phyloP scores from a whole-genome alignment of 2,329 filamentous ascomycete genomes.

The Coleophoma crateriformis region DNA sequence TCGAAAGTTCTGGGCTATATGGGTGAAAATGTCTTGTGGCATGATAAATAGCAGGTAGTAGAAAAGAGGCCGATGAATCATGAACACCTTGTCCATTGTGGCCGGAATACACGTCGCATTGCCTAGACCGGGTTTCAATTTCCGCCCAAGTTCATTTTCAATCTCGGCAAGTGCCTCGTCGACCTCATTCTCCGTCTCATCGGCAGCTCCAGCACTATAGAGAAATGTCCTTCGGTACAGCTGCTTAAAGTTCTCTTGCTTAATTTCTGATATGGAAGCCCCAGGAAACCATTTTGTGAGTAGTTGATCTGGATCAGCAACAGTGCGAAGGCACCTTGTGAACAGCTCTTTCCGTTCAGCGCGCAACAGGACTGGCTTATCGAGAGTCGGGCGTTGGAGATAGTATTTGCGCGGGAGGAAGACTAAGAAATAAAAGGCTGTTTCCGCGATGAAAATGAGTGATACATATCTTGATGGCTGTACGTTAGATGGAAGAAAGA shows the following conservation, averaged over 20 bases:
- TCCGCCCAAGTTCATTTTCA: constrained; percentile 40
- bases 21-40: constrained; percentile 14
- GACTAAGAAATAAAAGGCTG: constrained; percentile 40
- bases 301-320: constrained; percentile 44
- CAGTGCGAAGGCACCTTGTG: constrained; percentile 37
- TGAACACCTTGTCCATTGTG: constrained; percentile 48
- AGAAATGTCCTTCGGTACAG: constrained; percentile 52
- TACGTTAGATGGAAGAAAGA: not conserved
- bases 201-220: constrained; percentile 36
- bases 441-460: not conserved
- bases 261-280: constrained; percentile 41
- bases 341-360: constrained; percentile 42
- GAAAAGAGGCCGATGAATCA: constrained; percentile 43
- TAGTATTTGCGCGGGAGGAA: constrained; percentile 37
- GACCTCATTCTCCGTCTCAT: constrained; percentile 39
- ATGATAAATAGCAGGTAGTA: constrained; percentile 43
- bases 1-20: constrained; percentile 26
- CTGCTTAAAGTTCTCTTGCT: constrained; percentile 49
- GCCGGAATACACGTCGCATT: constrained; percentile 43
- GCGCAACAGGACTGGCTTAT: constrained; percentile 34
- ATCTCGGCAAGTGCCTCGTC: constrained; percentile 42
- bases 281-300: constrained; percentile 49
- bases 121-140: constrained; percentile 42
- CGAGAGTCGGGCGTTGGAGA: constrained; percentile 40
- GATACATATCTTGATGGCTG: not conserved